Base-by-base conservation (phyloP, 2,329 filamentous ascomycete species). In the Leptographium radiaticola region DNA sequence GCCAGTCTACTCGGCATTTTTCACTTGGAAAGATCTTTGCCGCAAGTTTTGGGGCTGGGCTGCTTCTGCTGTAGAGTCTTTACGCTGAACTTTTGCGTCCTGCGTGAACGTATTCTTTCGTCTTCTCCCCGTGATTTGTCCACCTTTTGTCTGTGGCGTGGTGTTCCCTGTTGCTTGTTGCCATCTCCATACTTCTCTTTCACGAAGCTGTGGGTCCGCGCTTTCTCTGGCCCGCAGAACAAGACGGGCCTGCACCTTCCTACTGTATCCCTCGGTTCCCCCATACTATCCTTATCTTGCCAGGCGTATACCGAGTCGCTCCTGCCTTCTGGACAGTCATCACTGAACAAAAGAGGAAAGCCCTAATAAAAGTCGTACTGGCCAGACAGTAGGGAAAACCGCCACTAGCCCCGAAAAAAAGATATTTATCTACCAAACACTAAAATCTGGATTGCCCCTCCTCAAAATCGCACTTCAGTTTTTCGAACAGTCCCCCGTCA, bases 381-480 rank as follows among this genome's bases (percentile, higher is more conserved):
- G 20, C 40, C 46, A 46, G 39, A 34, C 40, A 53, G 33, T 34
- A 18, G 9, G 9, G 15, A 18, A 47, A 46, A 50, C 42, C 40
- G 42, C 47, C 48, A 47, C 48, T 51, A 47, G 48, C 43, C 42
- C 43, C 30, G 40, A 39, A 47, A 55, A 53, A 55, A 51, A 56
- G 53, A 52, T 40, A 12, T 57, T 52, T 51, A 51, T 55, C 51
- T 42, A 47, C 51, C 53, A 53, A 45, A 44, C 53, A 51, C 53
- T 56, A 56, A 59, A 59, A 57, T 57, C 53, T 55, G 46, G 54
- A 49, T 31, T 56, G 56, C 58, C 57, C 58, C 56, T 56, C 55
- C 38, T 59, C 53, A 51, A 47, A 49, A 54, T 18, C 49, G 42
- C 54, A 55, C 53, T 57, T 56, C 55, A 52, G 53, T 55, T 51